Conservation (phyloP, 2,329 filamentous ascomycete species). For the Botrytis pseudocinerea region DNA sequence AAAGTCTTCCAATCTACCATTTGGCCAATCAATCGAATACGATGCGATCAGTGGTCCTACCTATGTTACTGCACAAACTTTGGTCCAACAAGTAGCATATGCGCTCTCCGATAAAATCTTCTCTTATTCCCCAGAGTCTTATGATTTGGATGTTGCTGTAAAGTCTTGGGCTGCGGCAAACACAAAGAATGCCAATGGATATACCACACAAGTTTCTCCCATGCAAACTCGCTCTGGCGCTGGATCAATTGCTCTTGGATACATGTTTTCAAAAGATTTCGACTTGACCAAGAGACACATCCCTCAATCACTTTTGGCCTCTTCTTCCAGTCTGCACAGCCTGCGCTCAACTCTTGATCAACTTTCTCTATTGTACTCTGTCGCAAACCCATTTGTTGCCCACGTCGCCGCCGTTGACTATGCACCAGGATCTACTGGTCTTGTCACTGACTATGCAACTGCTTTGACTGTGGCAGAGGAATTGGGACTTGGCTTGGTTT, state of each 20-base stretch:
- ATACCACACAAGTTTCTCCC: slow-evolving; percentile 72
- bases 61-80: slow-evolving; percentile 88
- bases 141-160: slow-evolving; percentile 83
- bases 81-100: slow-evolving; percentile 96
- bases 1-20: slow-evolving; percentile 55
- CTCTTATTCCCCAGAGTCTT: slow-evolving; percentile 91
- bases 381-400: slow-evolving; percentile 89
- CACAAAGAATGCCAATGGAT: slow-evolving; percentile 79
- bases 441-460: slow-evolving; percentile 85
- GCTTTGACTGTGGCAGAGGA: slow-evolving; percentile 84
- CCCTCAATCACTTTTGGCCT: slow-evolving; percentile 86
- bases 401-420: slow-evolving; percentile 94
- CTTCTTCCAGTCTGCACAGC: slow-evolving; percentile 77
- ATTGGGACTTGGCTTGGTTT: slow-evolving; percentile 80
- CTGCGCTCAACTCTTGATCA: slow-evolving; percentile 86
- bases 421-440: slow-evolving; percentile 57
- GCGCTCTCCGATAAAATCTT: slow-evolving; percentile 96
- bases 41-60: slow-evolving; percentile 77
- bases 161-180: slow-evolving; percentile 71
- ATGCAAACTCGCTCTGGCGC: slow-evolving; percentile 89
- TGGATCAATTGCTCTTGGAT: slow-evolving; percentile 87
- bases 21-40: slow-evolving; percentile 56
- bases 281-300: slow-evolving; percentile 88
- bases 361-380: slow-evolving; percentile 84
- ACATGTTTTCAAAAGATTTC: slow-evolving; percentile 97